These are phyloP conservation scores for Amanita brunnescens DNA, from an alignment of 768 basidiomycete species.

Conservation along the genomic window DNA sequence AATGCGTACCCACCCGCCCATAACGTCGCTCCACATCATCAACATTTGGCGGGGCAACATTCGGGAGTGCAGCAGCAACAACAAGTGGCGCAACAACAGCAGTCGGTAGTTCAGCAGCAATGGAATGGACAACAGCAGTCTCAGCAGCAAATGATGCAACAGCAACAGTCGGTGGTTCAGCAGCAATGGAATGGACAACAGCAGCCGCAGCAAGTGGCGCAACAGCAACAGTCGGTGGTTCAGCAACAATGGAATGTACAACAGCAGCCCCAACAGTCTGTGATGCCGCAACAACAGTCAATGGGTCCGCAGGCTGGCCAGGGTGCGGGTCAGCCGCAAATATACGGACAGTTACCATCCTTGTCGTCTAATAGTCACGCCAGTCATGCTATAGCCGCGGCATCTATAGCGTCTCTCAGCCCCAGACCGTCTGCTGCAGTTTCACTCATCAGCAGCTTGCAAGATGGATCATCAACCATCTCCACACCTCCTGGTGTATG, in stretches of 20 bases:
- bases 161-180: not conserved
- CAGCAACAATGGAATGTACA: not conserved
- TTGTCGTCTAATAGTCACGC: not conserved
- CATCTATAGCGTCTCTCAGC: not conserved
- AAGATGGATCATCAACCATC: not conserved
- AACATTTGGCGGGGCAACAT: not conserved
- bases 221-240: not conserved
- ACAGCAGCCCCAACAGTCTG: not conserved
- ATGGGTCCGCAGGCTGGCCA: not conserved
- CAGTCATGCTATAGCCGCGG: not conserved
- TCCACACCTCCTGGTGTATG: not conserved
- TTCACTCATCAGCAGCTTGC: not conserved
- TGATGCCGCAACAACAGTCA: not conserved
- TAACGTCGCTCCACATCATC: no score
- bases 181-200: not conserved
- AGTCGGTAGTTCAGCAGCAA: not conserved
- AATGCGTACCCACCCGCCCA: not conserved
- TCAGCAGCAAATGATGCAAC: not conserved
- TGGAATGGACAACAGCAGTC: not conserved
- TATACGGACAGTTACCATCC: not conserved
- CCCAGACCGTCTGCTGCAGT: not conserved
- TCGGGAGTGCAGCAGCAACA: not conserved
- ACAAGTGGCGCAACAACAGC: not conserved
- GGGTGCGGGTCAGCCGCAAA: no score
- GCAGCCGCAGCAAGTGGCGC: not conserved